phyloP scores from a whole-genome alignment of 306 rosid species.

The Quercus cerris region DNA sequence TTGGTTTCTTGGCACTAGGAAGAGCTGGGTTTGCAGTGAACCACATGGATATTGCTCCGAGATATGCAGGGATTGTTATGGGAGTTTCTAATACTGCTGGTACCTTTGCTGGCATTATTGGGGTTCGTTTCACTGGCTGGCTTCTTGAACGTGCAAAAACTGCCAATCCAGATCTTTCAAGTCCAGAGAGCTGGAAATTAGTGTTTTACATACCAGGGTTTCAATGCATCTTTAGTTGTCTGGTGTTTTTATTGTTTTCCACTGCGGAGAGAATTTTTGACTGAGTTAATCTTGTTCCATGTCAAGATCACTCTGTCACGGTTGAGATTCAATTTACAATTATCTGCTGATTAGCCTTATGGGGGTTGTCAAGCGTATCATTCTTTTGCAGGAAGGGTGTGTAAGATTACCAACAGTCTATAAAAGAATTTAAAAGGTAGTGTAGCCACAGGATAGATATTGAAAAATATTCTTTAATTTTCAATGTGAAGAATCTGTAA shows the following conservation, averaged over 20 bases:
- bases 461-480: not conserved
- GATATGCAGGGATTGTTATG: constrained; percentile 97
- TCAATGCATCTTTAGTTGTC: constrained; percentile 75
- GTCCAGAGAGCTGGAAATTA: constrained; percentile 80
- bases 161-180: constrained; percentile 70
- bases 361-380: constrained; percentile 6
- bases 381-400: constrained; percentile 4
- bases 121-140: constrained; percentile 83
- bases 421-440: not conserved
- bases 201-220: constrained; percentile 86
- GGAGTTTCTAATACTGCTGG: constrained; percentile 98
- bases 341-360: not conserved
- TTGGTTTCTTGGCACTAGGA: constrained; percentile 94
- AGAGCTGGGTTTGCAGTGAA: constrained; percentile 98
- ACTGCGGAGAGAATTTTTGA: constrained; percentile 96
- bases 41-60: constrained; percentile 96
- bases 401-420: not conserved
- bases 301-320: not conserved
- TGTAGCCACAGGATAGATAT: not conserved
- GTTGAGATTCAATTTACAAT: not conserved
- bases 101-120: constrained; percentile 87
- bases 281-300: constrained; percentile 40
- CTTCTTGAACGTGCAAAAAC: constrained; percentile 86
- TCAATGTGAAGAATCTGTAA: not conserved
- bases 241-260: constrained; percentile 69